phyloP scores from a whole-genome alignment of 2,329 filamentous ascomycete species.

The Trichoderma breve region DNA sequence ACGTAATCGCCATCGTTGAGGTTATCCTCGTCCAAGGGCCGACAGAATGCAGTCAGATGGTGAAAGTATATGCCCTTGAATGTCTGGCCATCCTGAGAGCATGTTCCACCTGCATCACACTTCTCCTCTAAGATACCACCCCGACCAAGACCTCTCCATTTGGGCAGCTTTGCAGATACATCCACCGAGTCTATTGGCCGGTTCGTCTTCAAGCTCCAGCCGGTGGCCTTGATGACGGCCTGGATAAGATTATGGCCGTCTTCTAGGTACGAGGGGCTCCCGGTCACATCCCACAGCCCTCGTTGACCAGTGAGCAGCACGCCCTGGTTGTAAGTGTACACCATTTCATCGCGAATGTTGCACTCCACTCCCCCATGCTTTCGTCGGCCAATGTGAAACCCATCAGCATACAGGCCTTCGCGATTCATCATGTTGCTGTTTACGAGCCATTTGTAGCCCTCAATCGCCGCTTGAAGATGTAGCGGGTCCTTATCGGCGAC shows the following conservation, averaged over 20 bases:
- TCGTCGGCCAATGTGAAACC: constrained; percentile 73
- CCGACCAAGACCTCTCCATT: constrained; percentile 74
- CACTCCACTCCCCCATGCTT: constrained; percentile 68
- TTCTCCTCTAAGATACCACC: constrained; percentile 79
- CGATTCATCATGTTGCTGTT: constrained; percentile 76
- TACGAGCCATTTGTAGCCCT: constrained; percentile 78
- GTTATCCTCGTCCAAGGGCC: constrained; percentile 46
- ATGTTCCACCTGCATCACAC: constrained; percentile 72
- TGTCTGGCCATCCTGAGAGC: constrained; percentile 80
- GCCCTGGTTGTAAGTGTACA: constrained; percentile 95
- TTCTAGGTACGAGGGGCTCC: constrained; percentile 65
- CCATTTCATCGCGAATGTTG: constrained; percentile 79
- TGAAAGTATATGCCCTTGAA: constrained; percentile 97
- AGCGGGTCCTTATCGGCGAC: constrained; percentile 50
- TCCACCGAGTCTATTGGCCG: constrained; percentile 42
- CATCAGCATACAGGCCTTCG: constrained; percentile 76
- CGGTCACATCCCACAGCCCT: constrained; percentile 76
- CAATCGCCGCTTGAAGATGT: constrained; percentile 70
- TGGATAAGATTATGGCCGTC: constrained; percentile 78
- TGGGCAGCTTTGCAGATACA: constrained; percentile 41
- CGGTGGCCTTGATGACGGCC: constrained; percentile 73
- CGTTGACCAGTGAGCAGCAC: constrained; percentile 80
- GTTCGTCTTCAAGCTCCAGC: constrained; percentile 58
- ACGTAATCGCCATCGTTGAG: background rate
- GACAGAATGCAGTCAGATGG: constrained; percentile 78